A percentile compares a stretch with the other conserved stretches of the same genome.
phyloP scores from a whole-genome alignment of 2,329 filamentous ascomycete species.

The Aureobasidium sp. region DNA sequence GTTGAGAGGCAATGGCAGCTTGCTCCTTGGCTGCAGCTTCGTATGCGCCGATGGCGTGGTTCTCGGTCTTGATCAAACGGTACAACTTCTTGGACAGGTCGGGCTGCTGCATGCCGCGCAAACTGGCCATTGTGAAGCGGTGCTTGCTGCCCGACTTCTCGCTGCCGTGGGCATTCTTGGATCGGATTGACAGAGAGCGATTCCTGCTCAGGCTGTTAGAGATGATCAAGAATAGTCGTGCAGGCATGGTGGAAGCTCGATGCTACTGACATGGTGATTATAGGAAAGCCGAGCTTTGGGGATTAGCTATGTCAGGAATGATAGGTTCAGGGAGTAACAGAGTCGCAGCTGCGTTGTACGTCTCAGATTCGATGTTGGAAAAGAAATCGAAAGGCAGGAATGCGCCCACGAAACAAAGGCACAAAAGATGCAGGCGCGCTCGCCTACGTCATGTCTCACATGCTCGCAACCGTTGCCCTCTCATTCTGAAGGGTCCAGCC shows the following conservation, averaged over 20 bases:
- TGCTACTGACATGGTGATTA: constrained; percentile 7
- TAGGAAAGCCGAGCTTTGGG: neutral
- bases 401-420: constrained; percentile 2
- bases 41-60: constrained; percentile 77
- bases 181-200: constrained; percentile 66
- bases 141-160: constrained; percentile 47
- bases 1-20: constrained; percentile 74
- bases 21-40: constrained; percentile 81
- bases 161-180: constrained; percentile 48
- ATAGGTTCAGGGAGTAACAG: neutral
- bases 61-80: constrained; percentile 91
- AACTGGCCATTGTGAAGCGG: constrained; percentile 77
- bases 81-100: constrained; percentile 84
- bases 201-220: constrained; percentile 18
- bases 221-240: neutral
- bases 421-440: neutral
- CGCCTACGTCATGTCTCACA: constrained; percentile 14
- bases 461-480: constrained; percentile 4
- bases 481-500: constrained; percentile 4
- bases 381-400: neutral
- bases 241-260: neutral
- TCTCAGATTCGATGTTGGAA: neutral
- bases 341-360: constrained; percentile 4
- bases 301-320: neutral
- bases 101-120: constrained; percentile 77